phyloP scores from a whole-genome alignment of 1,284 basidiomycete species.

The Mycena citricolor region DNA sequence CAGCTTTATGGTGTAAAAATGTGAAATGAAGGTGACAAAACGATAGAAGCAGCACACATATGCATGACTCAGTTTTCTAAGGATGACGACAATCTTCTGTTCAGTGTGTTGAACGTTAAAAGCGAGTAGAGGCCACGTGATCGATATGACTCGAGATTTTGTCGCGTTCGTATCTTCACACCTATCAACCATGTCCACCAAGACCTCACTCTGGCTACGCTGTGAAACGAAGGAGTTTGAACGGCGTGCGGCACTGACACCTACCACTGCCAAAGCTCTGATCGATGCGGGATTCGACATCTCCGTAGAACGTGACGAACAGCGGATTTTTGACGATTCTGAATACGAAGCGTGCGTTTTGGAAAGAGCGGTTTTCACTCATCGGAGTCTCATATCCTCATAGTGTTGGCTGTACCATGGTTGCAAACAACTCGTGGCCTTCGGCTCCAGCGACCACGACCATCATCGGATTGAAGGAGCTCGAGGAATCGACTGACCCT shows the following conservation, averaged over 20 bases:
- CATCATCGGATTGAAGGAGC: conserved; percentile 97
- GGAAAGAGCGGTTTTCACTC: conserved; percentile 1
- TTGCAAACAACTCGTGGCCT: conserved; percentile 90
- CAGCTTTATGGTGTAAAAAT: no score
- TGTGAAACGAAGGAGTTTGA: conserved; percentile 97
- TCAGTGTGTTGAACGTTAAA: no score
- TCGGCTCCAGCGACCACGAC: conserved; percentile 72
- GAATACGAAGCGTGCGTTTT: conserved; percentile 87
- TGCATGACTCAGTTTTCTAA: no score
- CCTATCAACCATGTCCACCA: conserved; percentile 35
- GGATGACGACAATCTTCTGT: no score
- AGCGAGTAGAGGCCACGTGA: no score
- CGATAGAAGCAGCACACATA: no score
- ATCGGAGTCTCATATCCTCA: conserved; percentile 11
- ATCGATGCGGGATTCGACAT: conserved; percentile 93
- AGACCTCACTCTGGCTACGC: conserved; percentile 76
- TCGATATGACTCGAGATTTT: conserved; percentile 10
- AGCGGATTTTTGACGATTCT: conserved; percentile 93
- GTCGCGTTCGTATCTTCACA: background rate
- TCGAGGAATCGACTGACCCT: conserved; percentile 79
- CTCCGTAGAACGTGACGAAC: conserved; percentile 89
- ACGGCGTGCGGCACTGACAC: conserved; percentile 90
- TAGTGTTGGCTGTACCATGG: conserved; percentile 89
- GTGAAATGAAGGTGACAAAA: no score
- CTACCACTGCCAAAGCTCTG: conserved; percentile 87